These are phyloP conservation scores for Helicostylum pulchrum DNA, from an alignment of 192 early-diverging fungal genomes.

Conservation along the genomic window DNA sequence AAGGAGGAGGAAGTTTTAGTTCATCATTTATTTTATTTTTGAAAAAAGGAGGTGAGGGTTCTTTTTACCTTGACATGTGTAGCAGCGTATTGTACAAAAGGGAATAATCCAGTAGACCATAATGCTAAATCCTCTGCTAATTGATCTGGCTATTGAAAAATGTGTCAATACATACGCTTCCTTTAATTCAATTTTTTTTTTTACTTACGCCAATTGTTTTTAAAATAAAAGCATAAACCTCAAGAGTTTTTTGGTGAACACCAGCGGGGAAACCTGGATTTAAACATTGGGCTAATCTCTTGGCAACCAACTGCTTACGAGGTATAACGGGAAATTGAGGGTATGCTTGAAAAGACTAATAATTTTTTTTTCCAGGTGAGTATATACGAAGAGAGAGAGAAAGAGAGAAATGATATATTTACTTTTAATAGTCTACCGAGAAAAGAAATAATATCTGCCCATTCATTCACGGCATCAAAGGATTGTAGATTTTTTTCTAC, in stretches of 20 bases:
- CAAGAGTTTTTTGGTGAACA: slow-evolving; percentile 91
- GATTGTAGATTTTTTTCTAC: slow-evolving; percentile 84
- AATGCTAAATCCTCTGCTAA: slow-evolving; percentile 77
- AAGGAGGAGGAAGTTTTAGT: not conserved
- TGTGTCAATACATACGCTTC: too few relatives aligned
- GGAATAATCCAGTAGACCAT: slow-evolving; percentile 88
- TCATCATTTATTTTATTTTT: not conserved
- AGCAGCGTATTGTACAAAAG: slow-evolving; percentile 83
- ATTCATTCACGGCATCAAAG: slow-evolving; percentile 93
- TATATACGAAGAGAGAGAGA: slow-evolving; percentile 1
- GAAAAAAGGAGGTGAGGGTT: not conserved
- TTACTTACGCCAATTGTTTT: slow-evolving; percentile 63
- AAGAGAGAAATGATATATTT: not conserved
- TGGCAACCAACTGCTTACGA: slow-evolving; percentile 80
- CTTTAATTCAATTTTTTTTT: not conserved
- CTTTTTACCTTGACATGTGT: slow-evolving; percentile 69
- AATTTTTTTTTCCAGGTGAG: slow-evolving; percentile 2
- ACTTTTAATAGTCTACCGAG: slow-evolving; percentile 79
- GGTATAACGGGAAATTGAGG: slow-evolving; percentile 73
- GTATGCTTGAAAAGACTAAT: slow-evolving; percentile 76
- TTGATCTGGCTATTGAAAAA: slow-evolving; percentile 54
- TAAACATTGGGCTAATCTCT: slow-evolving; percentile 90
- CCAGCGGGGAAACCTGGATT: slow-evolving; percentile 94
- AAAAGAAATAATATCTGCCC: slow-evolving; percentile 94
- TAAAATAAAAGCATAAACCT: slow-evolving; percentile 81